phyloP scores from a whole-genome alignment of 768 basidiomycete genomes.

The Exsudoporus frostii region DNA sequence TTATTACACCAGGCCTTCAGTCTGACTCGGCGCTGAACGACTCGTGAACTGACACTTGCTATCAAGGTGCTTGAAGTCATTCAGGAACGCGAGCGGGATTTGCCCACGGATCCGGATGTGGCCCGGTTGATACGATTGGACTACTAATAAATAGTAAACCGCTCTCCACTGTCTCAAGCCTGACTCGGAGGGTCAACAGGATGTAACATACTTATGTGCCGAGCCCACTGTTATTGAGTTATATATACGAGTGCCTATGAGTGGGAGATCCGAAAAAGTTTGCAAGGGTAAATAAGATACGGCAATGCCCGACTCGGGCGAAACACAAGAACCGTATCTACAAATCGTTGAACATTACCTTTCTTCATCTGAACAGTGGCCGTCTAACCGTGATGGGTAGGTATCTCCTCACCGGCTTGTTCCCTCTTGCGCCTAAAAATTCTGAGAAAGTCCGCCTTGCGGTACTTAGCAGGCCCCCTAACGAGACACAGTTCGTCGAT shows the following conservation, averaged over 20 bases:
- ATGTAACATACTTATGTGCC: neutral
- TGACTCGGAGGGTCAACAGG: neutral
- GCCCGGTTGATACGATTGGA: no score
- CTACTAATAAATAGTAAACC: no score
- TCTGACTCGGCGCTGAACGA: neutral
- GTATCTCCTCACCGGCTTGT: neutral
- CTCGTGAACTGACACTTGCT: neutral
- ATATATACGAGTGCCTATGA: neutral
- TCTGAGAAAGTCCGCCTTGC: constrained; percentile 10
- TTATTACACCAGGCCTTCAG: neutral
- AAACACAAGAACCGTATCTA: neutral
- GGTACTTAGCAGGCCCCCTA: constrained; percentile 19
- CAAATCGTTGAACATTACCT: neutral
- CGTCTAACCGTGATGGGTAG: neutral
- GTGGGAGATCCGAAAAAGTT: neutral
- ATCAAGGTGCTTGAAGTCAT: neutral
- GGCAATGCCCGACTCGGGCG: neutral
- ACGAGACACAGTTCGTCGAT: constrained; percentile 27
- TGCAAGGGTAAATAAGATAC: constrained; percentile 1
- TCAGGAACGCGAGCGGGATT: neutral
- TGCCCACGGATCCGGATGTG: neutral
- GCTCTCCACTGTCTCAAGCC: neutral
- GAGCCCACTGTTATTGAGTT: neutral
- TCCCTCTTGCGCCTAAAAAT: constrained; percentile 17
- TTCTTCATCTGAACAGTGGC: neutral